These are phyloP conservation scores for Hagleromyces aurorensis DNA, from an alignment of 805 yeast species.

Conservation along the genomic window DNA sequence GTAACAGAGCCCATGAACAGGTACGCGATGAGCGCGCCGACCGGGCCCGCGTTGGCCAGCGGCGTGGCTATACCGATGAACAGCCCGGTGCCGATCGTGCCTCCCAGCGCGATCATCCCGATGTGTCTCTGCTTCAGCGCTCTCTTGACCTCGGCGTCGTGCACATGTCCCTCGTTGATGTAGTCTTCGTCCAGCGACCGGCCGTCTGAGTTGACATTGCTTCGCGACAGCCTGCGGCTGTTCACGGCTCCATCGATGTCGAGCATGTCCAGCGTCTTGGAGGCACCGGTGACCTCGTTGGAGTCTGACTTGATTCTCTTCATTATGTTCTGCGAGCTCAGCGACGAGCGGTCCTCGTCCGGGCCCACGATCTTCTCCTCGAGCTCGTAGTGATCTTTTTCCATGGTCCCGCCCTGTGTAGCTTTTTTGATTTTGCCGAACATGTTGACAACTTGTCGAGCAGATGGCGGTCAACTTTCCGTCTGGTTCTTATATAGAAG, in stretches of 20 bases:
- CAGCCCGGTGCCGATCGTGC: conserved; percentile 67
- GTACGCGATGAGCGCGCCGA: conserved; percentile 51
- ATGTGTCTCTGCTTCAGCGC: conserved; percentile 56
- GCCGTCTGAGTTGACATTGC: conserved; percentile 1
- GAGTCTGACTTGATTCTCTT: no score
- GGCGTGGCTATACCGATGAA: conserved; percentile 57
- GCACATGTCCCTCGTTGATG: conserved; percentile 27
- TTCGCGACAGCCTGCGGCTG: conserved; percentile 1
- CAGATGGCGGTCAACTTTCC: background rate
- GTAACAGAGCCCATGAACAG: conserved; percentile 55
- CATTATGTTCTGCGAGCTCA: no score
- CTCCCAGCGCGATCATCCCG: conserved; percentile 66
- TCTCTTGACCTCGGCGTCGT: conserved; percentile 42
- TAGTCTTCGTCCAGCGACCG: conserved; percentile 15
- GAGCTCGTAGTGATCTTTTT: conserved; percentile 1
- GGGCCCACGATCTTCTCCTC: conserved; percentile 2
- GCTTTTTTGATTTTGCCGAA: background rate
- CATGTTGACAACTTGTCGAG: background rate
- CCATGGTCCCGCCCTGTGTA: background rate
- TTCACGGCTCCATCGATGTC: background rate
- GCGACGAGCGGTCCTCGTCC: background rate
- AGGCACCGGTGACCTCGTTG: conserved; percentile 1
- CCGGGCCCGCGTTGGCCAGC: conserved; percentile 54
- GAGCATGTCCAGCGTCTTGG: background rate
- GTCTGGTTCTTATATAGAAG: background rate